phyloP scores from a whole-genome alignment of 2,329 filamentous ascomycete genomes.

The Xylaria sp. region DNA sequence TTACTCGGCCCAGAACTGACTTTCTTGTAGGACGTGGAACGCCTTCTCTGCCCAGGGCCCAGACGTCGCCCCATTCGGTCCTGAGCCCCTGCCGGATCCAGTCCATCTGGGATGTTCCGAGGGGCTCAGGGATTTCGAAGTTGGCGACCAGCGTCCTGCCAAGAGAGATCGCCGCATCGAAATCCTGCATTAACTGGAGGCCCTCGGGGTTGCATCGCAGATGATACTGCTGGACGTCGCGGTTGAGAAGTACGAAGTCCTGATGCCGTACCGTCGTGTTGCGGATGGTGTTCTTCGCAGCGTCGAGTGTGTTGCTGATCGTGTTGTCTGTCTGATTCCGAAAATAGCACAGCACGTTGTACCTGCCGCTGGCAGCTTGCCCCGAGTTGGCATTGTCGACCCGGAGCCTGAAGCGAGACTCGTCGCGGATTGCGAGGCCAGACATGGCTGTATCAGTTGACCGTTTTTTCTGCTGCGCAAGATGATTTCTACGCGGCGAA shows the following conservation, averaged over 20 bases:
- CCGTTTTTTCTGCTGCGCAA: too few relatives aligned
- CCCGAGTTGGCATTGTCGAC: not conserved
- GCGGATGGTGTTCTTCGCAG: too few relatives aligned
- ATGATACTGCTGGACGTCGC: not conserved
- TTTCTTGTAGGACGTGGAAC: not conserved
- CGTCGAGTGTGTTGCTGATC: too few relatives aligned
- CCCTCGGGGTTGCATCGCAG: not conserved
- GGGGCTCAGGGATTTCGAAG: slow-evolving; percentile 4
- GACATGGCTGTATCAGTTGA: too few relatives aligned
- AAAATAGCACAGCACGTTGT: not conserved
- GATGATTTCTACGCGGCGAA: too few relatives aligned
- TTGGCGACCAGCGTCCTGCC: not conserved
- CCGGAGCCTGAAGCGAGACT: not conserved
- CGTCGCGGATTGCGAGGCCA: too few relatives aligned
- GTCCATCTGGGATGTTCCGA: not conserved
- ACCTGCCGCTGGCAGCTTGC: not conserved
- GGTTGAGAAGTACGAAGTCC: not conserved
- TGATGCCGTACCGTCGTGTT: not conserved
- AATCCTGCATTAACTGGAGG: not conserved
- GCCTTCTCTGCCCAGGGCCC: not conserved
- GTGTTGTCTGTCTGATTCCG: not conserved
- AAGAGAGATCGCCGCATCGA: not conserved
- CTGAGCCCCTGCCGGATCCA: not conserved
- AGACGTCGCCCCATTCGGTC: not conserved
- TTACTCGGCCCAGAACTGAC: not conserved